Percentiles rank a stretch among this genome's conserved stretches.
Evolutionary conservation across 2,329 filamentous ascomycete genomes (phyloP).

Genomic region (Cladosporium sphaerospermum): DNA sequence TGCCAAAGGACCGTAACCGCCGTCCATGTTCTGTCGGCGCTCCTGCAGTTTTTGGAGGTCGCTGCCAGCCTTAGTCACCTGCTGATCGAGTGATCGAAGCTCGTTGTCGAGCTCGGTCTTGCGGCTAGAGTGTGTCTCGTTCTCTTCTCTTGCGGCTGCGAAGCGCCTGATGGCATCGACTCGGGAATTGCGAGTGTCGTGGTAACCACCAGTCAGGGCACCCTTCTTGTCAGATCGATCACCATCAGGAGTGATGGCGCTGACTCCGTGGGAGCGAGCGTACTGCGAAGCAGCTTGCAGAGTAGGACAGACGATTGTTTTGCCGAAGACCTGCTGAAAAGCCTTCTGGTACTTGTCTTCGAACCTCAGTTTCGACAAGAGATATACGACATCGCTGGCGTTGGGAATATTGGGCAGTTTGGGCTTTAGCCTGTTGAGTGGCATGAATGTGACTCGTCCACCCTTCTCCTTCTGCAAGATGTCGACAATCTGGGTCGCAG

Average conservation of each 20-base stretch:
- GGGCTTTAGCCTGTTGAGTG: conserved; percentile 71
- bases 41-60: conserved; percentile 79
- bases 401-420: conserved; percentile 68
- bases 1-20: conserved; percentile 72
- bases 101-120: conserved; percentile 61
- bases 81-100: conserved; percentile 75
- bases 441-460: conserved; percentile 91
- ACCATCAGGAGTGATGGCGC: conserved; percentile 89
- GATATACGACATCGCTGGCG: conserved; percentile 77
- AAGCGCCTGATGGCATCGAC: conserved; percentile 76
- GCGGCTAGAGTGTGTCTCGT: conserved; percentile 60
- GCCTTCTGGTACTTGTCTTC: conserved; percentile 73
- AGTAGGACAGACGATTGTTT: conserved; percentile 88
- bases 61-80: conserved; percentile 80
- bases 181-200: conserved; percentile 78
- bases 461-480: conserved; percentile 71
- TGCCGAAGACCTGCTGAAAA: conserved; percentile 92
- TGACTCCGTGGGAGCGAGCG: conserved; percentile 82
- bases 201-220: conserved; percentile 89
- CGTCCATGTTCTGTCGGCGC: conserved; percentile 68
- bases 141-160: conserved; percentile 67
- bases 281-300: conserved; percentile 84
- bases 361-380: conserved; percentile 78
- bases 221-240: conserved; percentile 93
- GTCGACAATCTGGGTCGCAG: conserved; percentile 74